These are phyloP conservation scores for Testicularia cyperi DNA, from an alignment of 1,284 basidiomycete species.

Conservation along the genomic window DNA sequence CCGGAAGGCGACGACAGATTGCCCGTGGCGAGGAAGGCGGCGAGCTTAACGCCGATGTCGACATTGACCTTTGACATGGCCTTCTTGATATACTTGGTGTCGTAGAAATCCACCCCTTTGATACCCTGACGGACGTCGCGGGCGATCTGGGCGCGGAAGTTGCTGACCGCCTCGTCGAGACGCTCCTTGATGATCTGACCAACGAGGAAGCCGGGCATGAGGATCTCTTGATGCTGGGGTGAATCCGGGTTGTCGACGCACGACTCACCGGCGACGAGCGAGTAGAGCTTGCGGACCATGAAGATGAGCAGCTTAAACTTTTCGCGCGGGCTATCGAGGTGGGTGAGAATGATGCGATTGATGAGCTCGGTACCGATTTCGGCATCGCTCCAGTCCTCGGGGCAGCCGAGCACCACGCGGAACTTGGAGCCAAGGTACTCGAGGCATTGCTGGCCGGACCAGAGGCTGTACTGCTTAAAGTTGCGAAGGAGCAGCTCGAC, in stretches of 20 bases:
- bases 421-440: conserved; percentile 98
- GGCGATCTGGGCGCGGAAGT: conserved; percentile 73
- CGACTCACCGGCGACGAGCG: conserved; percentile 85
- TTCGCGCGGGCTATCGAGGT: conserved; percentile 83
- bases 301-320: conserved; percentile 97
- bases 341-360: conserved; percentile 84
- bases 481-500: conserved; percentile 93
- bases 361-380: conserved; percentile 82
- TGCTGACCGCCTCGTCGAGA: conserved; percentile 83
- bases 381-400: conserved; percentile 88
- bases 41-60: conserved; percentile 84
- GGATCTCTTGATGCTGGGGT: conserved; percentile 95
- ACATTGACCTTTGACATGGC: conserved; percentile 78
- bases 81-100: conserved; percentile 80
- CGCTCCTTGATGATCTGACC: conserved; percentile 98
- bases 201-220: conserved; percentile 89
- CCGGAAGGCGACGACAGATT: conserved; percentile 93
- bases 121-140: conserved; percentile 76
- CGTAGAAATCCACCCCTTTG: conserved; percentile 75
- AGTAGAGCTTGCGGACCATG: conserved; percentile 95
- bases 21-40: conserved; percentile 96
- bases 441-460: conserved; percentile 88
- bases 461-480: conserved; percentile 81
- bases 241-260: conserved; percentile 97
- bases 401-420: conserved; percentile 83